Conservation (phyloP, 1,139 yeast genomes). For the Lodderomyces pseudojiufengensis region DNA sequence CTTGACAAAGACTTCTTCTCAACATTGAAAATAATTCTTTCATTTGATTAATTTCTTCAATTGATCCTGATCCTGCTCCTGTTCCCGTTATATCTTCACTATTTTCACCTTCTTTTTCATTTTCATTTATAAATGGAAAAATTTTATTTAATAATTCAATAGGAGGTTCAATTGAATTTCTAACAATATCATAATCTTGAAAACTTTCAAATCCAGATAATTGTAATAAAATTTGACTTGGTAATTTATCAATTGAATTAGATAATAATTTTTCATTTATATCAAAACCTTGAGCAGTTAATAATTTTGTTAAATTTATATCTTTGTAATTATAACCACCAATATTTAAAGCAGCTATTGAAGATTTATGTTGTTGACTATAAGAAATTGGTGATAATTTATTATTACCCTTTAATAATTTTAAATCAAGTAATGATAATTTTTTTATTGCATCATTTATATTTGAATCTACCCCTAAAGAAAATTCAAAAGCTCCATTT, state of each 20-base stretch:
- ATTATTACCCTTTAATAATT: constrained; percentile 26
- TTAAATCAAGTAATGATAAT: constrained; percentile 18
- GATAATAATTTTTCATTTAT: constrained; percentile 14
- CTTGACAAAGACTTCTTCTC: constrained; percentile 29
- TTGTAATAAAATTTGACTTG: constrained; percentile 16
- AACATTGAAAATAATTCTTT: constrained; percentile 20
- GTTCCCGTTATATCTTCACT: neutral
- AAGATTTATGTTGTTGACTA: constrained; percentile 28
- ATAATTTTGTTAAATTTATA: constrained; percentile 20
- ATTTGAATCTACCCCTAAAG: constrained; percentile 1
- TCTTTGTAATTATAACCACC: constrained; percentile 22
- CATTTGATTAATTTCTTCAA: constrained; percentile 14
- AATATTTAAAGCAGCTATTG: constrained; percentile 20
- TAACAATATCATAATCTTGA: constrained; percentile 18
- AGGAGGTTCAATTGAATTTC: constrained; percentile 29
- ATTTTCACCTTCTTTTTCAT: constrained; percentile 8
- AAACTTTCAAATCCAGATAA: constrained; percentile 25
- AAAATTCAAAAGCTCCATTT: constrained; percentile 24
- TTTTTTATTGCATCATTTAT: constrained; percentile 10
- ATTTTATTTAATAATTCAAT: constrained; percentile 22
- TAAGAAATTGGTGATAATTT: constrained; percentile 23
- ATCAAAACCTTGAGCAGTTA: constrained; percentile 16
- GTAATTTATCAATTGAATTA: constrained; percentile 15
- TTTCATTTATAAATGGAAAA: constrained; percentile 25
- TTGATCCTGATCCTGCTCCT: neutral